phyloP scores from a whole-genome alignment of 345 rosid genomes.

The Arabidopsis suecica region DNA sequence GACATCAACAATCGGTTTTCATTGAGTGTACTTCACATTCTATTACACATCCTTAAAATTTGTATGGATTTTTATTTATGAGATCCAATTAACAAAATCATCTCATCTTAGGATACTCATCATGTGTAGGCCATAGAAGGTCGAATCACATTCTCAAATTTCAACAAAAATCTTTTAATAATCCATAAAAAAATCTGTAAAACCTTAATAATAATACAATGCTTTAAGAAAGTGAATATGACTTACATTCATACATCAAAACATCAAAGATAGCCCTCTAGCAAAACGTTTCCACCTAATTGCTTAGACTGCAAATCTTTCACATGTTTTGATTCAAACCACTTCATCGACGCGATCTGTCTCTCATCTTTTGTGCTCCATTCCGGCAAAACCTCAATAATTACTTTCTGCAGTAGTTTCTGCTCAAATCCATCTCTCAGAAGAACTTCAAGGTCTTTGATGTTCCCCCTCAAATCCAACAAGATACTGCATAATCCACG shows the following conservation, averaged over 20 bases:
- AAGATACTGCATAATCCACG: constrained; percentile 65
- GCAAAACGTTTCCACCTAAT: constrained; percentile 52
- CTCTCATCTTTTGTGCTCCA: constrained; percentile 50
- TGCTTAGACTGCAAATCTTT: constrained; percentile 54
- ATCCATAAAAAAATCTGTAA: neutral
- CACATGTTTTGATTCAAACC: constrained; percentile 50
- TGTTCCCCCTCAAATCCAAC: constrained; percentile 66
- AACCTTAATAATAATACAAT: constrained; percentile 4
- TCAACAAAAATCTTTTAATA: neutral
- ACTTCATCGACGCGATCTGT: constrained; percentile 33
- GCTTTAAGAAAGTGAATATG: neutral
- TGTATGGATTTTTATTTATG: neutral
- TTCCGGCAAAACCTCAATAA: constrained; percentile 67
- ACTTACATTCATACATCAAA: constrained; percentile 22
- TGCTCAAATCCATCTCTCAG: constrained; percentile 56
- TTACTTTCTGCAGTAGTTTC: constrained; percentile 58
- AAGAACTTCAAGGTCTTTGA: constrained; percentile 58
- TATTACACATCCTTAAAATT: neutral
- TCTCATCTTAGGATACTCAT: constrained; percentile 4
- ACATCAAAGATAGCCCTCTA: constrained; percentile 62
- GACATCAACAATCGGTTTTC: neutral
- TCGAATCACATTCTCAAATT: constrained; percentile 26
- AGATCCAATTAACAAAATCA: neutral
- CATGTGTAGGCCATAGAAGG: constrained; percentile 25
- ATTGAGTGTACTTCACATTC: neutral